Conservation (phyloP, 768 basidiomycete species). For the Boletellus ananas region DNA sequence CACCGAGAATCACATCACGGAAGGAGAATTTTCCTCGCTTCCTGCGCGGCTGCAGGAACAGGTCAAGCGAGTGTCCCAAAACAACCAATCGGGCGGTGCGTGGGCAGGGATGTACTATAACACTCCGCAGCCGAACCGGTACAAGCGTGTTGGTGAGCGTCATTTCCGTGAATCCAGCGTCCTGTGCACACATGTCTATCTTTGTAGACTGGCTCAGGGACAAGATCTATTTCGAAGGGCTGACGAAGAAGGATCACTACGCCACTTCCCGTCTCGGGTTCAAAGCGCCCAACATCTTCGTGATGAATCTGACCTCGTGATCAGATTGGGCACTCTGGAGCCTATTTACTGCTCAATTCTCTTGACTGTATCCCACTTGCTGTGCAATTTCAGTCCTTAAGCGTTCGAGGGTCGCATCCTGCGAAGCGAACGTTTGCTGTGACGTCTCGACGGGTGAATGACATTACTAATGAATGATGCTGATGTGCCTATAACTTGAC, state of each 20-base stretch:
- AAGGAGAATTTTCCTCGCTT: slow-evolving; percentile 58
- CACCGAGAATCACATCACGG: slow-evolving; percentile 62
- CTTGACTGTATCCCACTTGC: slow-evolving; percentile 9
- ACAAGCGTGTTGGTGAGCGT: slow-evolving; percentile 61
- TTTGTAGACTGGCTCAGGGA: slow-evolving; percentile 74
- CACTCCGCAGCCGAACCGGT: slow-evolving; percentile 44
- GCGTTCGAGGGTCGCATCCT: neutral
- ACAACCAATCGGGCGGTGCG: slow-evolving; percentile 26
- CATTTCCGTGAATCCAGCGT: neutral
- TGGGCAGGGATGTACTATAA: slow-evolving; percentile 46
- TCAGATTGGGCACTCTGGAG: neutral
- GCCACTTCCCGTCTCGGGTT: slow-evolving; percentile 61
- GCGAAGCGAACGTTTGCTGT: neutral
- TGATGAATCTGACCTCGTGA: slow-evolving; percentile 60
- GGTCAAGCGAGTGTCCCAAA: slow-evolving; percentile 57
- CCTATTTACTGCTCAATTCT: slow-evolving; percentile 2
- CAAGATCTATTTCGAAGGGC: slow-evolving; percentile 62
- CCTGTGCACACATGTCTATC: neutral
- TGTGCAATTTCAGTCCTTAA: neutral
- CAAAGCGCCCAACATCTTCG: slow-evolving; percentile 74
- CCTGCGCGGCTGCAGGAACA: slow-evolving; percentile 67
- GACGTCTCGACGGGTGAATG: too few species aligned
- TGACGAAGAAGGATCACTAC: slow-evolving; percentile 60
- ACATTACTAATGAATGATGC: too few species aligned
- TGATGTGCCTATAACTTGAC: too few species aligned